Base-by-base conservation (phyloP, 345 rosid species). In the Fremontodendron californicum region DNA sequence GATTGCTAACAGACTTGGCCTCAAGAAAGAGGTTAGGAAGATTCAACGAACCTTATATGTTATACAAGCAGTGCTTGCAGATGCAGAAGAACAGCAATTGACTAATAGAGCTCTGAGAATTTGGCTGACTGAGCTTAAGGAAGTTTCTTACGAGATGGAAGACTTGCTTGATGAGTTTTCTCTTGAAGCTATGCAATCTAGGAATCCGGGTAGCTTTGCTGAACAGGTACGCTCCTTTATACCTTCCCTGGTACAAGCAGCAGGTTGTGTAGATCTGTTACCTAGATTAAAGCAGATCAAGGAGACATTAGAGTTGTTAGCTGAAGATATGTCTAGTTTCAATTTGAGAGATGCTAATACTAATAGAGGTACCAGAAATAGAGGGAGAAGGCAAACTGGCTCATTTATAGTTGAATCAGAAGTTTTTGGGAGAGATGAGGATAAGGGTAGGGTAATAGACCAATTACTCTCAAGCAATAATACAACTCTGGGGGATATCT, bases 131-230 rank as follows among this genome's bases (percentile, higher is more conserved):
- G 68, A 73, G 65, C 64, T 73, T 4, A 73, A 55, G 25, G 76
- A 55, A 37, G 51, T 55, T 21, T 48, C 63, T 21, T 55, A 73
- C 29, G 76, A 73, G 31, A 57, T 66, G 15, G 80, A 81, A 40
- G 80, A 77, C 11, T 73, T 74, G 65, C 73, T 81, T 27, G 82
- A 81, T 51, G 84, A 81, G 58, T 48, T 77, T 9, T 57, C 64
- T 35, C 65, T 46, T 21, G 69, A 80, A 77, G 77, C 79, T 67
- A 29, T 71, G 62, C 73, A 40, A 11, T 63, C 51, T 21, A 46
- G 60, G 39, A 40, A 9, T 23, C 64, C 27, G 9, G 64, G 64
- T 49, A 58, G 77, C 23, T 29, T 76, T 12, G 45, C 75, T 62
- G 58, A 60, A 40, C 79, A 49, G 77, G 77, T 61, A 60, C 27